Evolutionary conservation across 805 yeast species (phyloP).

Genomic region (Candida yuanshanica): DNA sequence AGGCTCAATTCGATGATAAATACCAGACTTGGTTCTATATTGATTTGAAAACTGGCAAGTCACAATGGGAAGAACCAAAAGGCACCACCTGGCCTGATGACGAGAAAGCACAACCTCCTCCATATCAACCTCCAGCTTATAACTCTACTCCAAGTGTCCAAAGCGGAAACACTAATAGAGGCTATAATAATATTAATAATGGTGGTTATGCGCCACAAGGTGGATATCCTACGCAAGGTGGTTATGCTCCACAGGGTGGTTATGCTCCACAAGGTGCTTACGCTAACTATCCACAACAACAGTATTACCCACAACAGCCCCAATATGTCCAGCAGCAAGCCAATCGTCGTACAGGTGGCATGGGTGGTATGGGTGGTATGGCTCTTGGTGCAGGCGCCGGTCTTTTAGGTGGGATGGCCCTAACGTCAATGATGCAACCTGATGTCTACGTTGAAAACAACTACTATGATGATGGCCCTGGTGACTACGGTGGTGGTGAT

Average conservation of each 20-base stretch:
- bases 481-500: conserved; percentile 33
- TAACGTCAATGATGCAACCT: conserved; percentile 23
- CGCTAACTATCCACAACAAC: conserved; percentile 25
- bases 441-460: conserved; percentile 19
- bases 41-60: conserved; percentile 59
- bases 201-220: conserved; percentile 19
- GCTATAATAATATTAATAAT: conserved; percentile 8
- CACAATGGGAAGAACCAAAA: conserved; percentile 88
- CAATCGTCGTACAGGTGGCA: conserved; percentile 26
- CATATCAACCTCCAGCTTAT: conserved; percentile 20
- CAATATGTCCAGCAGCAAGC: conserved; percentile 27
- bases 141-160: conserved; percentile 6
- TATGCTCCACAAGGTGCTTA: conserved; percentile 14
- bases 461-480: conserved; percentile 26
- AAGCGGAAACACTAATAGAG: conserved; percentile 11
- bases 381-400: conserved; percentile 26
- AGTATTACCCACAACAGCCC: conserved; percentile 20
- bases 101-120: conserved; percentile 36
- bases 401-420: conserved; percentile 25
- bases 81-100: conserved; percentile 42
- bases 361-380: conserved; percentile 23
- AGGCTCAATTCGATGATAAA: conserved; percentile 65
- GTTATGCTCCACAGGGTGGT: conserved; percentile 3
- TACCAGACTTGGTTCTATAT: conserved; percentile 79
- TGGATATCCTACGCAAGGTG: conserved; percentile 5